Percentiles rank a stretch among this genome's conserved stretches.
Evolutionary conservation across 441 rosid genomes (phyloP).

Genomic region (Macaranga tanarius): DNA sequence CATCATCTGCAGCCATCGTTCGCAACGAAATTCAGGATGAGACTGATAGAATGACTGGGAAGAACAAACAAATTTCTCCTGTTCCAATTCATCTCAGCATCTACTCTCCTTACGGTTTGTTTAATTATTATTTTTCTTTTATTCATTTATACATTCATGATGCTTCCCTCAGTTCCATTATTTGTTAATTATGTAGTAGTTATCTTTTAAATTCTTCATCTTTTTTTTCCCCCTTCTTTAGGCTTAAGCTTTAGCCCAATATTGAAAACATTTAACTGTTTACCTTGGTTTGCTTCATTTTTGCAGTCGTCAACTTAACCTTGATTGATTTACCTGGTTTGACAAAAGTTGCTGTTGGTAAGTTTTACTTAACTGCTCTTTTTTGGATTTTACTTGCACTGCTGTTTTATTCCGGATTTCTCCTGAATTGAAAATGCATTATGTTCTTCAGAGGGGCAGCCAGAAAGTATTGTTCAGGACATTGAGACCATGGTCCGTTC

Average conservation of each 20-base stretch:
- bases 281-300: constrained; percentile 10
- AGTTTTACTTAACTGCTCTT: constrained; percentile 15
- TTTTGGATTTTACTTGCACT: constrained; percentile 4
- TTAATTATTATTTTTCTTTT: background rate
- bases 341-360: constrained; percentile 89
- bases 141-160: background rate
- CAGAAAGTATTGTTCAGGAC: constrained; percentile 70
- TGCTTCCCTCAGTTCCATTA: background rate
- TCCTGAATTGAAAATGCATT: constrained; percentile 9
- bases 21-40: constrained; percentile 86
- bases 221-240: background rate
- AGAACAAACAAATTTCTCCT: constrained; percentile 76
- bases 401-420: constrained; percentile 7
- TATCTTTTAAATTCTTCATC: no score
- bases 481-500: constrained; percentile 77
- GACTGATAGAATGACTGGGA: constrained; percentile 83
- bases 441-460: constrained; percentile 75
- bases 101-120: constrained; percentile 76
- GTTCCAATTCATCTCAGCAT: constrained; percentile 91
- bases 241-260: background rate
- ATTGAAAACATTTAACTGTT: constrained; percentile 2
- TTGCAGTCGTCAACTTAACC: constrained; percentile 88
- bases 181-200: no score
- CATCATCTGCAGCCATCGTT: constrained; percentile 47
- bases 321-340: constrained; percentile 85